A percentile compares a stretch with the other conserved stretches of the same genome.
Evolutionary conservation across 805 yeast species (phyloP).

Genomic region (Ogataea dorogensis): DNA sequence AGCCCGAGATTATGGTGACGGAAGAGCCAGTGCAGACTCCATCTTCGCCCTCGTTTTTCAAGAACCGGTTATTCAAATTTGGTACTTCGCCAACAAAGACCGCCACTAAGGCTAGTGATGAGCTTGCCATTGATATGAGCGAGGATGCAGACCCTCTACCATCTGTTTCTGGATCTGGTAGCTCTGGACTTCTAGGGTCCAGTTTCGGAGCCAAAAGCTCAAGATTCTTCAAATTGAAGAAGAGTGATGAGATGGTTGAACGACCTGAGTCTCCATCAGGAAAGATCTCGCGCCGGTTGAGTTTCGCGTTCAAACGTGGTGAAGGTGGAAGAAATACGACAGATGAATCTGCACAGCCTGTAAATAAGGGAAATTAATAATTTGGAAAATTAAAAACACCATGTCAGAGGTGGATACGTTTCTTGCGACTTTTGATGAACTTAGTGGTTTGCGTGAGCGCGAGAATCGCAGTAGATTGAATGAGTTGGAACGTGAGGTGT

Average conservation of each 20-base stretch:
- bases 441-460: constrained; percentile 16
- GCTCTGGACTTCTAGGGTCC: constrained; percentile 20
- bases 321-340: constrained; percentile 19
- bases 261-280: constrained; percentile 14
- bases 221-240: constrained; percentile 32
- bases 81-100: constrained; percentile 36
- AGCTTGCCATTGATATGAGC: constrained; percentile 13
- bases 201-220: constrained; percentile 33
- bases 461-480: constrained; percentile 22
- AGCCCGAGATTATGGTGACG: constrained; percentile 2
- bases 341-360: constrained; percentile 4
- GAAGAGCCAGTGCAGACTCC: constrained; percentile 22
- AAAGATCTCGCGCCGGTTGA: constrained; percentile 28
- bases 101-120: constrained; percentile 24
- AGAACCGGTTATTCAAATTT: constrained; percentile 36
- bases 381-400: not conserved
- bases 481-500: constrained; percentile 22
- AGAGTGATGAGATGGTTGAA: constrained; percentile 10
- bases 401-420: constrained; percentile 27
- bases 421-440: constrained; percentile 23
- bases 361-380: constrained; percentile 1
- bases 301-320: constrained; percentile 33
- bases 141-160: constrained; percentile 3
- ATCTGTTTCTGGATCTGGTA: constrained; percentile 3
- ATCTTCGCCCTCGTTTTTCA: constrained; percentile 40